Percentiles rank a stretch among this genome's conserved stretches.
phyloP scores from a whole-genome alignment of 805 yeast species.

The Metschnikowia vanudenii region DNA sequence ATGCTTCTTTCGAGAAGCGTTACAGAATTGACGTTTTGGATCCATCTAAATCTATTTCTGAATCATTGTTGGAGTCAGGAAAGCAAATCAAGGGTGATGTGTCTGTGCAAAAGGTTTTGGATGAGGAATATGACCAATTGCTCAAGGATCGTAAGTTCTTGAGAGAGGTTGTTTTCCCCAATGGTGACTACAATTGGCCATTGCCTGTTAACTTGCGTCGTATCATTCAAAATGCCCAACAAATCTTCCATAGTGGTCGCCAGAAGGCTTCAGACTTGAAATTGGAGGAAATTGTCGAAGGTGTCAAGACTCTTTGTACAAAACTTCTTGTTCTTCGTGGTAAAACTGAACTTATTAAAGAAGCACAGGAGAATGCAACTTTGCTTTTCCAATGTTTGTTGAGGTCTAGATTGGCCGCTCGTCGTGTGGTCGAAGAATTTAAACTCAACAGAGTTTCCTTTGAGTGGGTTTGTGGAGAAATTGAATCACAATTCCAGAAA shows the following conservation, averaged over 20 bases:
- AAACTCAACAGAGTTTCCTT: slow-evolving; percentile 81
- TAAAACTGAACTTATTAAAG: slow-evolving; percentile 62
- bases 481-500: slow-evolving; percentile 89
- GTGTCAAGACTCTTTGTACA: slow-evolving; percentile 66
- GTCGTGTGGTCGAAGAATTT: slow-evolving; percentile 90
- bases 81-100: slow-evolving; percentile 88
- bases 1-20: slow-evolving; percentile 74
- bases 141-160: slow-evolving; percentile 72
- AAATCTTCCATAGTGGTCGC: slow-evolving; percentile 91
- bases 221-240: slow-evolving; percentile 94
- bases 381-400: slow-evolving; percentile 85
- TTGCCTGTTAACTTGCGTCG: slow-evolving; percentile 96
- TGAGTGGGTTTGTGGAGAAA: slow-evolving; percentile 94
- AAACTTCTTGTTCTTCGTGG: slow-evolving; percentile 82
- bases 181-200: slow-evolving; percentile 97
- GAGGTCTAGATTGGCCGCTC: slow-evolving; percentile 87
- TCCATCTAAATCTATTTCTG: slow-evolving; percentile 56
- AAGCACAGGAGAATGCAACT: slow-evolving; percentile 93
- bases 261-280: slow-evolving; percentile 87
- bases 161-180: slow-evolving; percentile 77
- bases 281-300: slow-evolving; percentile 71
- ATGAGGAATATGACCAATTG: slow-evolving; percentile 80
- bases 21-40: slow-evolving; percentile 86
- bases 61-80: slow-evolving; percentile 81
- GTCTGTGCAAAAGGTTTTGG: slow-evolving; percentile 74